Conservation (phyloP, 805 yeast genomes). For the Suhomyces sp. region DNA sequence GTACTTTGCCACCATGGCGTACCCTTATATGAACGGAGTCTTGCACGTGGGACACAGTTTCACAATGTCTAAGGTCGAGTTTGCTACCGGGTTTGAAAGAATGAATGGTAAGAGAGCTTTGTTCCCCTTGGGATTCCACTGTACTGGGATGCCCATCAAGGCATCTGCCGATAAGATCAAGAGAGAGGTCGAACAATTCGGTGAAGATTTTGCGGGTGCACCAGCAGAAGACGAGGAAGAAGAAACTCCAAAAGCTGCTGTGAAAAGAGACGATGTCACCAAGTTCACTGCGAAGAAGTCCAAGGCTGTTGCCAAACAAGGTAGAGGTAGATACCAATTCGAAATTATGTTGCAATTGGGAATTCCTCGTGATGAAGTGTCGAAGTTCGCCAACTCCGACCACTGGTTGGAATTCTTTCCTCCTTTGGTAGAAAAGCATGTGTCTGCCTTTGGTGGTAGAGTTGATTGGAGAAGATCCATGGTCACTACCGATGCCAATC, state of each 20-base stretch:
- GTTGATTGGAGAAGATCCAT: conserved; percentile 98
- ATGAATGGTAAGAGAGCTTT: conserved; percentile 90
- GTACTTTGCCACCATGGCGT: conserved; percentile 91
- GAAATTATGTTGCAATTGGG: conserved; percentile 97
- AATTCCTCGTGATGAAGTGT: conserved; percentile 76
- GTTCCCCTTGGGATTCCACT: conserved; percentile 97
- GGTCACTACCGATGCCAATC: conserved; percentile 93
- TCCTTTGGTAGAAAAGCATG: conserved; percentile 79
- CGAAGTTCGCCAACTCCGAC: conserved; percentile 86
- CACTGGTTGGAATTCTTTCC: conserved; percentile 94
- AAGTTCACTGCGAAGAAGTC: conserved; percentile 92
- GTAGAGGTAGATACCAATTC: conserved; percentile 90
- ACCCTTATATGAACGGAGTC: conserved; percentile 98
- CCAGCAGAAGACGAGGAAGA: conserved; percentile 62
- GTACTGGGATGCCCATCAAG: conserved; percentile 98
- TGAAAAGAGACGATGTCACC: conserved; percentile 70
- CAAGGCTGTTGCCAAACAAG: conserved; percentile 91
- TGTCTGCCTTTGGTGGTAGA: conserved; percentile 81
- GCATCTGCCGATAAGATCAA: conserved; percentile 94
- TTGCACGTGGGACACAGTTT: conserved; percentile 97
- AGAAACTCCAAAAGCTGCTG: conserved; percentile 26
- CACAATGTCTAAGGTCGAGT: conserved; percentile 92
- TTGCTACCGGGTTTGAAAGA: conserved; percentile 89
- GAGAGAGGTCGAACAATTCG: conserved; percentile 91
- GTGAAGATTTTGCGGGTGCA: conserved; percentile 68